Evolutionary conservation across 2,329 filamentous ascomycete species (phyloP).

Genomic region (Ophiosphaerella narmari): DNA sequence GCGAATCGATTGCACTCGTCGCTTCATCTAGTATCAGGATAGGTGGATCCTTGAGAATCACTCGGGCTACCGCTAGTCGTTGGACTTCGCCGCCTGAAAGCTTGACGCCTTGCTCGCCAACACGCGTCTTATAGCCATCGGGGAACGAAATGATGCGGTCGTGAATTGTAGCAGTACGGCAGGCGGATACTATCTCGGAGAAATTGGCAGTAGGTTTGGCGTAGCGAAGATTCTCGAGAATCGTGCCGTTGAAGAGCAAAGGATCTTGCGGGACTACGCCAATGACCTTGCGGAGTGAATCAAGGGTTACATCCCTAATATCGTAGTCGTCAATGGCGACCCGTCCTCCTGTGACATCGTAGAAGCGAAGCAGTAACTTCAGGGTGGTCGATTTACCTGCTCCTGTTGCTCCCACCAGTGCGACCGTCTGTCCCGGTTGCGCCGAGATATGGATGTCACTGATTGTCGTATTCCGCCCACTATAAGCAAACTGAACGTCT

Average conservation of each 20-base stretch:
- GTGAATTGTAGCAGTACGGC: constrained; percentile 63
- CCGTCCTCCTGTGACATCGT: constrained; percentile 57
- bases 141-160: constrained; percentile 63
- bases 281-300: constrained; percentile 59
- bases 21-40: constrained; percentile 84
- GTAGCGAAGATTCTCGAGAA: constrained; percentile 67
- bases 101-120: constrained; percentile 35
- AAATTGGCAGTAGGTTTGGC: constrained; percentile 61
- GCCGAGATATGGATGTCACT: constrained; percentile 53
- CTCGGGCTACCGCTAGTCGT: constrained; percentile 69
- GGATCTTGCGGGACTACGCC: constrained; percentile 69
- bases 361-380: constrained; percentile 62
- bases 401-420: constrained; percentile 63
- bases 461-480: constrained; percentile 51
- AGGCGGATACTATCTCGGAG: constrained; percentile 62
- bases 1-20: constrained; percentile 53
- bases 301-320: constrained; percentile 60
- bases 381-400: constrained; percentile 63
- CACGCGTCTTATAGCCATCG: constrained; percentile 31
- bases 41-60: constrained; percentile 75
- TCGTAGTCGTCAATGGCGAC: constrained; percentile 62
- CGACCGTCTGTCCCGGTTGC: constrained; percentile 57
- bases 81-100: constrained; percentile 68
- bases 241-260: constrained; percentile 63
- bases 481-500: constrained; percentile 23